A percentile compares a stretch with the other conserved stretches of the same genome.
phyloP scores from a whole-genome alignment of 768 basidiomycete species.

The Auriscalpium vulgare region DNA sequence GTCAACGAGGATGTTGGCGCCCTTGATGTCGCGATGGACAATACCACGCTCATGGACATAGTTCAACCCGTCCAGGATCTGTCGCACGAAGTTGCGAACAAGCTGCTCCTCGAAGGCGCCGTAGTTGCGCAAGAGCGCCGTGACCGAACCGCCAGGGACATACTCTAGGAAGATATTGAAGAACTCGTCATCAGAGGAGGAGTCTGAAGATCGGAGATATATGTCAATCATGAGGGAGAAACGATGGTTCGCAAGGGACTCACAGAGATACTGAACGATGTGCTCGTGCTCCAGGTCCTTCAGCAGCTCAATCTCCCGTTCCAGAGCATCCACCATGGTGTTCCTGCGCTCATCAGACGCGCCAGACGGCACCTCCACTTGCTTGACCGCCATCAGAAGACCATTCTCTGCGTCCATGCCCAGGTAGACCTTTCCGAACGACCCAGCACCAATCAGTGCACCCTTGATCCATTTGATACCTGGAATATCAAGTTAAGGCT shows the following conservation, averaged over 20 bases:
- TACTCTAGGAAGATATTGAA: slow-evolving; percentile 98
- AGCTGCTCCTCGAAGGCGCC: slow-evolving; percentile 92
- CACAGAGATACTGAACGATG: slow-evolving; percentile 97
- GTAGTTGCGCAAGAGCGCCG: slow-evolving; percentile 81
- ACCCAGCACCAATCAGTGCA: slow-evolving; percentile 89
- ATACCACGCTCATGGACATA: slow-evolving; percentile 92
- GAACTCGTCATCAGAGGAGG: slow-evolving; percentile 82
- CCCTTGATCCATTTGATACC: slow-evolving; percentile 94
- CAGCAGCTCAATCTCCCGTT: slow-evolving; percentile 89
- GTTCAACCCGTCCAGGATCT: slow-evolving; percentile 81
- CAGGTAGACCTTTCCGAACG: slow-evolving; percentile 91
- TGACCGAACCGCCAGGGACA: slow-evolving; percentile 91
- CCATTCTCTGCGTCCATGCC: slow-evolving; percentile 92
- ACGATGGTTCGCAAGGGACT: slow-evolving; percentile 22
- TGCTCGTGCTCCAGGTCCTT: slow-evolving; percentile 91
- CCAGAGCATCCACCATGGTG: slow-evolving; percentile 85
- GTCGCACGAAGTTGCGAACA: slow-evolving; percentile 87
- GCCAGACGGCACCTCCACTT: slow-evolving; percentile 84
- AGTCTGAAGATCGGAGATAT: slow-evolving; percentile 49
- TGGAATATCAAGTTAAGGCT: slow-evolving; percentile 22
- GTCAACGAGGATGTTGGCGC: slow-evolving; percentile 96
- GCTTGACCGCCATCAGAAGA: slow-evolving; percentile 94
- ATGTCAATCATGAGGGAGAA: neutral
- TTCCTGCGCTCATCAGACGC: slow-evolving; percentile 90
- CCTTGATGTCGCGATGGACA: slow-evolving; percentile 98